Base-by-base conservation (phyloP, 305 asterid species). In the Plantago lanceolata region DNA sequence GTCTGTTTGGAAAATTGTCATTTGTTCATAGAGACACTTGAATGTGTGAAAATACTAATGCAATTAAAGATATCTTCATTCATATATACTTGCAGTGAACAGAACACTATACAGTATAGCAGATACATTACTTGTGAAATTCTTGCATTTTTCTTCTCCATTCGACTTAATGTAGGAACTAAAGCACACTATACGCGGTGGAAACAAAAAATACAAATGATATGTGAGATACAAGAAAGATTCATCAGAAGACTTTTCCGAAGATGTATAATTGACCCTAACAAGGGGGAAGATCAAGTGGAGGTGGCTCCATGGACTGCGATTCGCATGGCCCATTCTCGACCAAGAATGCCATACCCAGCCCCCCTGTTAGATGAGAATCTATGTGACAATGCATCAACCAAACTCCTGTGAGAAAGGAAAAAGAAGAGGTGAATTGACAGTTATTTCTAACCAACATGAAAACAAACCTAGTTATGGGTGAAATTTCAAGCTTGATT, bases 361-460 rank as follows among this genome's bases (percentile, higher is more conserved):
- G 58, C 8, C 88, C 88, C 88, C 88, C 79, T 9, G 64, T 35
- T 3, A 82, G 67, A 77, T 82, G 88, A 24, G 83, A 79, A 66
- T 82, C 87, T 53, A 82, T 76, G 76, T 82, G 87, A 43, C 87
- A 82, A 35, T 82, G 87, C 79, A 82, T 71, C 68, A 82, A 51
- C 88, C 88, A 82, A 65, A 82, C 83, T 48, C 88, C 88, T 82
- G 76, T 63, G 61, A 5, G 17, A 0, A 57, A 68, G 28, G 70
- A 65, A 12, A 19, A 29, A 40, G 61, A 47, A 56, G 57, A 35
- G 24, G 7, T 43, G 43, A 64, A 43, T 49, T 19, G 19, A 16
- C 11, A 16, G 53, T 15, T 52, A 53, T 54, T 6, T 7, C 44
- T 24, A 37, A 48, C 33, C 11, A 37, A 21, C 40, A 40, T 17